Evolutionary conservation across 192 early-diverging fungal species (phyloP), one percentile per base, ranked within the genome.

Genomic region (Mortierella claussenii): DNA sequence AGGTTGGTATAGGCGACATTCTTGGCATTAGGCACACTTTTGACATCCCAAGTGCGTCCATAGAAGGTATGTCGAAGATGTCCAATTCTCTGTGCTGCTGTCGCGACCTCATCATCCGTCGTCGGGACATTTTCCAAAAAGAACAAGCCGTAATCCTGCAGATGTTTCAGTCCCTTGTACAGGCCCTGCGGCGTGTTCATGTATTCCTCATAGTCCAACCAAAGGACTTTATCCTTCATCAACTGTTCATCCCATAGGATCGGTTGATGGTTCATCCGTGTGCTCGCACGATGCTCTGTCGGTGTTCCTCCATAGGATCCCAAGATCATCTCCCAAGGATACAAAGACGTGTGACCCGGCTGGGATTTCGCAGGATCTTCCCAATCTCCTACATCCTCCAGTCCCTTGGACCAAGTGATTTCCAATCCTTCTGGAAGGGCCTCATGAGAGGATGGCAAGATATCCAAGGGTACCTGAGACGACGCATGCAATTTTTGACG

Each of bases 1-100:
- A 95, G 81, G 48, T 80, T 83, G 0, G 94, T 94, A 66, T 95
- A 95, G 4, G 94, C 94, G 79, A 95, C 93, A 79, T 95, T 95
- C 58, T 88, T 92, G 13, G 92, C 85, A 47, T 92, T 79, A 6
- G 86, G 86, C 3, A 90, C 79, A 37, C 83, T 91, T 78, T 91
- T 91, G 31, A 95, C 94, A 79, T 95, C 87, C 87, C 89, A 94
- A 20, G 85, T 84, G 10, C 70, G 49, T 4, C 93, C 93, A 81
- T 95, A 95, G 64, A 95, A 92, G 0, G 91, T 90, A 36, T 92
- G 82, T 54, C 85, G 68, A 30, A 94, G 59, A 50, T 82, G 84
- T 2, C 94, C 91, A 63, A 95, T 91, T 56, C 84, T 57, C 53
- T 88, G 78, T 1, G 88, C 89, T 7, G 90, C 87, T 7, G 63